phyloP scores from a whole-genome alignment of 257 asterid genomes.

The Fraxinus excelsior region DNA sequence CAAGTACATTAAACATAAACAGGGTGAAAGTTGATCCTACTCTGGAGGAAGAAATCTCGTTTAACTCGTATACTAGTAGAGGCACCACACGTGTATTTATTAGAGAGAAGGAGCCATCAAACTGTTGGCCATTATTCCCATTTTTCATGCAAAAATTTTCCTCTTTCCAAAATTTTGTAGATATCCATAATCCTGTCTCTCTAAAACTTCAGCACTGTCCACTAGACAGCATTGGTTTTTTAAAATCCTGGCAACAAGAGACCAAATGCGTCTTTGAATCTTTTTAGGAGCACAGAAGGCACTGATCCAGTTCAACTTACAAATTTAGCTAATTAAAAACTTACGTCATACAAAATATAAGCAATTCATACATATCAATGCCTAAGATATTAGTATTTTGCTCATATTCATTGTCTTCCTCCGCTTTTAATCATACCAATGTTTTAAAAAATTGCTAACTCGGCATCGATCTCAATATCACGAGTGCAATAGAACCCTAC shows the following conservation, averaged over 20 bases:
- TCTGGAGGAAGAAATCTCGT: no score
- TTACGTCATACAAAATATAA: background rate
- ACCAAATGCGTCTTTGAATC: background rate
- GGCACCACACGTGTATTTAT: background rate
- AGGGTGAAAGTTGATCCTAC: no score
- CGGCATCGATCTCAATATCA: background rate
- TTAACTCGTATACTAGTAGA: no score
- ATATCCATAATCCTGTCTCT: background rate
- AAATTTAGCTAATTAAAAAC: background rate
- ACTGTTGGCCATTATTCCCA: background rate
- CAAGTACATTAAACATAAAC: background rate
- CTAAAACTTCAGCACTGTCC: background rate
- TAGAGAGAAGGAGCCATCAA: background rate
- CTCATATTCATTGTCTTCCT: background rate
- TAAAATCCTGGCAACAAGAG: background rate
- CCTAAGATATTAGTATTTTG: background rate
- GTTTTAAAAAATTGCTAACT: background rate
- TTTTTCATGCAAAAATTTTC: background rate
- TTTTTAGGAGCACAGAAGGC: background rate
- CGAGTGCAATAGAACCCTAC: background rate
- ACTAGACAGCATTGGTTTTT: background rate
- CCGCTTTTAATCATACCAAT: background rate
- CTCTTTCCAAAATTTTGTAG: background rate
- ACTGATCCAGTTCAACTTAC: background rate
- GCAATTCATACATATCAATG: background rate